Percentiles rank a stretch among this genome's conserved stretches.
These are phyloP conservation scores for Sugiyamaella floridensis DNA, from an alignment of 805 yeast species.

Conservation along the genomic window DNA sequence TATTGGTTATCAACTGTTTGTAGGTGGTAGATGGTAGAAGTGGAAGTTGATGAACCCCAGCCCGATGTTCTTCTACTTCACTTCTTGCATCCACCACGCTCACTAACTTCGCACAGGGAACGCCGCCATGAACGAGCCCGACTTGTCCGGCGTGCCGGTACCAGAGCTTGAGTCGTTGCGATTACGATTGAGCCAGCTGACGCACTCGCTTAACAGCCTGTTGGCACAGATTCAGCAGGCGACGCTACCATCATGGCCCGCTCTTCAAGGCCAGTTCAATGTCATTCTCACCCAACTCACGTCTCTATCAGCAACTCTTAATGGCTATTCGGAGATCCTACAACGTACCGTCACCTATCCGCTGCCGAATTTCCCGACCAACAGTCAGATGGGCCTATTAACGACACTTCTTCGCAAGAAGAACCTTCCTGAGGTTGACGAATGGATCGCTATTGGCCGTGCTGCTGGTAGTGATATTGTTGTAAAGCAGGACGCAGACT, in stretches of 20 bases:
- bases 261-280: conserved; percentile 76
- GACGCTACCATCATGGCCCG: conserved; percentile 48
- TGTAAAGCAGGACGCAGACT: conserved; percentile 46
- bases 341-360: conserved; percentile 75
- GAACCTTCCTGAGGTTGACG: conserved; percentile 81
- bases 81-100: neutral
- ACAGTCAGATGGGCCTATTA: conserved; percentile 72
- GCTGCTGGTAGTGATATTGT: conserved; percentile 29
- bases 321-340: conserved; percentile 51
- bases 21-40: too few species aligned
- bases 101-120: neutral
- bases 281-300: conserved; percentile 76
- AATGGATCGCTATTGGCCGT: conserved; percentile 59
- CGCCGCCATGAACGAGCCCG: conserved; percentile 15
- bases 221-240: conserved; percentile 46
- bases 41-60: too few species aligned
- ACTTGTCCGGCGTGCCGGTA: conserved; percentile 47
- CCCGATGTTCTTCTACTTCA: neutral
- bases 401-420: conserved; percentile 84
- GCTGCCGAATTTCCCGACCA: conserved; percentile 73
- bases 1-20: too few species aligned
- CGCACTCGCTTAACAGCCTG: conserved; percentile 53
- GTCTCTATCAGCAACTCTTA: conserved; percentile 65
- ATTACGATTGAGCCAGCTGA: conserved; percentile 53
- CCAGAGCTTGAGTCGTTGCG: conserved; percentile 57